These are phyloP conservation scores for Benincasa hispida DNA, from an alignment of 306 rosid genomes.

Conservation along the genomic window DNA sequence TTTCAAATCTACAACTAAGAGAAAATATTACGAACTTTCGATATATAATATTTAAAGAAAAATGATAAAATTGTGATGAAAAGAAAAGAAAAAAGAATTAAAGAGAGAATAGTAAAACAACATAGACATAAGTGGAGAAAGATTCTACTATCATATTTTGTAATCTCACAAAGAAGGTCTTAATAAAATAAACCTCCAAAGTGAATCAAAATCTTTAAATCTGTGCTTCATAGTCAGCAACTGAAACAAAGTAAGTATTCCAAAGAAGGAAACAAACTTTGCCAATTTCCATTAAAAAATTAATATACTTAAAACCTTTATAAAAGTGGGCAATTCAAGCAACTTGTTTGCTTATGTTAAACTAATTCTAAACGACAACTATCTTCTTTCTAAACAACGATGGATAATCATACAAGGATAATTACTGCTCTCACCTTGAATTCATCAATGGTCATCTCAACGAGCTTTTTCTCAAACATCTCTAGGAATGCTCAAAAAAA, in stretches of 20 bases:
- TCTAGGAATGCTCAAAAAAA: conserved; percentile 72
- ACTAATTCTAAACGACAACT: neutral
- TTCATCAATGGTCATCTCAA: conserved; percentile 68
- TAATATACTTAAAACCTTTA: neutral
- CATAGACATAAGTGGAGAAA: too few species aligned
- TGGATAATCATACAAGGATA: neutral
- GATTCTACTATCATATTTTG: too few species aligned
- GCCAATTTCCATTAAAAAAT: neutral
- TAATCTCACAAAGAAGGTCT: too few species aligned
- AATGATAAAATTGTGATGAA: too few species aligned
- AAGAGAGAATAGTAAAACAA: too few species aligned
- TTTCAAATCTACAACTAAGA: too few species aligned
- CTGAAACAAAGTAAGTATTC: neutral
- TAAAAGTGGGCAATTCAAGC: neutral
- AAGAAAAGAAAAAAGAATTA: too few species aligned
- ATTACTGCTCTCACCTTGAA: conserved; percentile 51
- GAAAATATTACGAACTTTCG: too few species aligned
- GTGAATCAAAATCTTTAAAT: too few species aligned
- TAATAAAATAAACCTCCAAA: too few species aligned
- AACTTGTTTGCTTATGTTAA: neutral
- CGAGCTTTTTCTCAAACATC: conserved; percentile 56
- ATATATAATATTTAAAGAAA: too few species aligned
- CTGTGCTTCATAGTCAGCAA: too few species aligned
- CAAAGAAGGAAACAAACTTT: neutral
- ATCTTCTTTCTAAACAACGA: neutral